These are phyloP conservation scores for Magnolia sinica DNA, from an alignment of 164 flowering plant species.

Conservation along the genomic window DNA sequence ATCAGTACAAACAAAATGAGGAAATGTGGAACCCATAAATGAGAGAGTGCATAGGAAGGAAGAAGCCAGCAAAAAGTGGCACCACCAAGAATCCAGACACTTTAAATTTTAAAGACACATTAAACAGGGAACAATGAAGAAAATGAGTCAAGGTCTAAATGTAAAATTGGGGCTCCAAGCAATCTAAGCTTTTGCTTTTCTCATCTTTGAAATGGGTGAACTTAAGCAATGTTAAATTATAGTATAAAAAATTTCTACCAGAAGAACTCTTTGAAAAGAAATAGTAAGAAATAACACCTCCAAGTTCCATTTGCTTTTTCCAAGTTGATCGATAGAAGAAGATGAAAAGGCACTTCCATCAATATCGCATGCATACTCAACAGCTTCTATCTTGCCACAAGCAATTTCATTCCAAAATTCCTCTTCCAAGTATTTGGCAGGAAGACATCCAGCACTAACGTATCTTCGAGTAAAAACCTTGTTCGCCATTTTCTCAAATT, in stretches of 20 bases:
- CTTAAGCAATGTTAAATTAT: not conserved
- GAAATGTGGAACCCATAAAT: not conserved
- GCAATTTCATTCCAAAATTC: slow-evolving; percentile 99
- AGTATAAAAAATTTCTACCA: not conserved
- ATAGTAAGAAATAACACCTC: slow-evolving; percentile 50
- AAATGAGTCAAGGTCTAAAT: too few species aligned
- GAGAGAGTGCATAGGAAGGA: not conserved
- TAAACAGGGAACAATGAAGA: too few species aligned
- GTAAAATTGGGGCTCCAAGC: not conserved
- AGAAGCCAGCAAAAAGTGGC: not conserved
- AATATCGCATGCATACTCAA: slow-evolving; percentile 98
- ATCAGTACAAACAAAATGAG: too few species aligned
- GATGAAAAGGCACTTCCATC: slow-evolving; percentile 99
- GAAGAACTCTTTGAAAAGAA: slow-evolving; percentile 1
- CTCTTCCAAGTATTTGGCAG: slow-evolving; percentile 76
- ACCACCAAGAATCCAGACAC: not conserved
- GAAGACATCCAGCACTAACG: slow-evolving; percentile 84
- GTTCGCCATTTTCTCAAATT: slow-evolving; percentile 98
- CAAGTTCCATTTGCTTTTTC: slow-evolving; percentile 95
- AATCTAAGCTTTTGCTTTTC: not conserved
- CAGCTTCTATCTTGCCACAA: slow-evolving; percentile 82
- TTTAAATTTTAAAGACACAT: not conserved
- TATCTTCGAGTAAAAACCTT: slow-evolving; percentile 93
- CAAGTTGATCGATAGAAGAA: slow-evolving; percentile 78
- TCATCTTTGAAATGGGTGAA: not conserved